Conservation (phyloP, 2,329 filamentous ascomycete species). For the Pseudogymnoascus sp. region DNA sequence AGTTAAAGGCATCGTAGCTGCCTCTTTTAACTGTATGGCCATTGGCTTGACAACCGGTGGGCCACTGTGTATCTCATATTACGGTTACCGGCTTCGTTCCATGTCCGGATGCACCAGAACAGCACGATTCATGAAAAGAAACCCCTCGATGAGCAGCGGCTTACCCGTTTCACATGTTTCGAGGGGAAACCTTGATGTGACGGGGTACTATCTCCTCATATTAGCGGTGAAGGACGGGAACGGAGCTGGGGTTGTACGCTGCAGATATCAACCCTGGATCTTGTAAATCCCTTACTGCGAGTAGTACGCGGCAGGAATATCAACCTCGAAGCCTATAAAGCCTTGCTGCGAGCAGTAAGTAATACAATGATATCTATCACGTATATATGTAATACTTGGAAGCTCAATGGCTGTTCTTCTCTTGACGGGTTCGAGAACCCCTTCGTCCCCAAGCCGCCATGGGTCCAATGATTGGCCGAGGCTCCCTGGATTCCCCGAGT, state of each 20-base stretch:
- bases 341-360: not conserved
- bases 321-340: not conserved
- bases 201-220: not conserved
- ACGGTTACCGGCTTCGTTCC: not conserved
- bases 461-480: constrained; percentile 3
- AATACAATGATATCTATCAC: not conserved
- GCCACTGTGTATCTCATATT: not conserved
- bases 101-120: not conserved
- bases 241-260: constrained; percentile 1
- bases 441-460: not conserved
- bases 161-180: not conserved
- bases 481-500: not conserved
- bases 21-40: not conserved
- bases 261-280: not conserved
- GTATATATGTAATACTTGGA: not conserved
- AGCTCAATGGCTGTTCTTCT: not conserved
- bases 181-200: not conserved
- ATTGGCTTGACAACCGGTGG: constrained; percentile 1
- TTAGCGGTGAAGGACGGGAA: not conserved
- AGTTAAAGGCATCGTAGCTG: not conserved
- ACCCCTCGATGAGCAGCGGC: not conserved
- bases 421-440: not conserved
- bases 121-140: not conserved
- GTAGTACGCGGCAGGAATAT: not conserved
- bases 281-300: not conserved